Evolutionary conservation across 768 basidiomycete genomes (phyloP), one percentile per base, ranked within the genome.

Genomic region (Amanita brunnescens): DNA sequence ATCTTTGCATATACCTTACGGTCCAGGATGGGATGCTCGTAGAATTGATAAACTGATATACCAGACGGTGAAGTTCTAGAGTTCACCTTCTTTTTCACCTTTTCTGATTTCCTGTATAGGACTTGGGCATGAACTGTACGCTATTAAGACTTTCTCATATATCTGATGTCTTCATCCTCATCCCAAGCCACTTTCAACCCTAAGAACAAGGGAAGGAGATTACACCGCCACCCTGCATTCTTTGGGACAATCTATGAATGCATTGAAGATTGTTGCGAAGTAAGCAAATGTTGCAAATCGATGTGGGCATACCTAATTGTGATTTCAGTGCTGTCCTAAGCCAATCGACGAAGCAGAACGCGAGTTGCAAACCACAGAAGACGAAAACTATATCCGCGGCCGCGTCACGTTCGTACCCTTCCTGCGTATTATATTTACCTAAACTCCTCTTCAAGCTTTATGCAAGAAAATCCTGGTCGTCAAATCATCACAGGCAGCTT

Each of bases 401-500:
- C 71, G 77, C 14, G 71, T 81, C 51, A 58, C 70, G 75, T 79
- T 55, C 43, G 73, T 69, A 7, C 13, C 44, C 9, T 24, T 44
- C 56, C 7, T 32, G 33, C 9, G 43, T 51, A 29, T 40, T 21
- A 24, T 9, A 24, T 24, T 10, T 37, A 24, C 30, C 21, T 47
- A 35, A 47, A 3, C 12, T 51, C 20, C 12, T 6, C 14, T 5
- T 2, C 9, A 52, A 80, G 79, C 33, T 83, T 81, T 61, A 76
- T 82, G 16, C 62, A 77, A 55, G 77, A 81, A 47, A 73, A 83
- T 54, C 80, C 80, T 2, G 79, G 80, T 0, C 77, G 80, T 8
- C 81, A 83, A 59, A 75, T 65, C 34, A 74, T 83, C 35, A 75
- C 80, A 0, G 81, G 81, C 1, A 78, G 77, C 58, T 83, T 83